These are phyloP conservation scores for Botrytis hyacinthi DNA, from an alignment of 2,329 filamentous ascomycete genomes.

Conservation along the genomic window DNA sequence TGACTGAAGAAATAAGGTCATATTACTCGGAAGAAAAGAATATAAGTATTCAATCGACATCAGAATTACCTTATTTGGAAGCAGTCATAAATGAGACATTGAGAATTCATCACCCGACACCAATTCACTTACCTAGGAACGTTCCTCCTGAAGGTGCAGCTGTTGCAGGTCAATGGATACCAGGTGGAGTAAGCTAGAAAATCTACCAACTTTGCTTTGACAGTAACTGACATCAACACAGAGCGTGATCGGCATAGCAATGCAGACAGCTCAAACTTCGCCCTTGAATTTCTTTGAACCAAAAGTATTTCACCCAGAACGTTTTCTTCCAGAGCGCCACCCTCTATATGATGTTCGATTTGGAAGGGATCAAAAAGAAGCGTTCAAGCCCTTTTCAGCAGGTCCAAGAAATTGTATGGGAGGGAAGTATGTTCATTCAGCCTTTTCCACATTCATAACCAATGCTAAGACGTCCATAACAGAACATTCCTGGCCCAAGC, in stretches of 20 bases:
- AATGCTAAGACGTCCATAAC: not conserved
- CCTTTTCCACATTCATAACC: not conserved
- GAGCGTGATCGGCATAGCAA: not conserved
- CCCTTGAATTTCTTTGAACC: constrained; percentile 5
- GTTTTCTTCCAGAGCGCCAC: not conserved
- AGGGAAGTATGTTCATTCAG: not conserved
- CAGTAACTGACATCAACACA: not conserved
- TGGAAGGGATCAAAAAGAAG: not conserved
- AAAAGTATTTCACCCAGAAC: constrained; percentile 11
- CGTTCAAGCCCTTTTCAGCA: constrained; percentile 5
- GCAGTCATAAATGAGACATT: constrained; percentile 21
- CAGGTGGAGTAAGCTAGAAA: constrained; percentile 7
- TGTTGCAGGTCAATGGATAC: constrained; percentile 19
- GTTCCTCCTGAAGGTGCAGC: constrained; percentile 14
- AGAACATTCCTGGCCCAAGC: constrained; percentile 6
- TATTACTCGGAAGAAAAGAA: constrained; percentile 41
- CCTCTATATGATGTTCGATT: constrained; percentile 3
- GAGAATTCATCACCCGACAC: constrained; percentile 22
- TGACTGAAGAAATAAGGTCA: constrained; percentile 43
- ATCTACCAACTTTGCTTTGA: not conserved
- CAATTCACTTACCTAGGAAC: constrained; percentile 7
- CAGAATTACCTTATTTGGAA: constrained; percentile 10
- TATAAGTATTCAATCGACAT: constrained; percentile 38
- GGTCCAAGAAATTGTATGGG: constrained; percentile 4
- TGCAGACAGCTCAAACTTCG: constrained; percentile 3